A percentile compares a stretch with the other conserved stretches of the same genome.
Evolutionary conservation across 163 green algal species (phyloP).

Genomic region (Scenedesmus sp.): DNA sequence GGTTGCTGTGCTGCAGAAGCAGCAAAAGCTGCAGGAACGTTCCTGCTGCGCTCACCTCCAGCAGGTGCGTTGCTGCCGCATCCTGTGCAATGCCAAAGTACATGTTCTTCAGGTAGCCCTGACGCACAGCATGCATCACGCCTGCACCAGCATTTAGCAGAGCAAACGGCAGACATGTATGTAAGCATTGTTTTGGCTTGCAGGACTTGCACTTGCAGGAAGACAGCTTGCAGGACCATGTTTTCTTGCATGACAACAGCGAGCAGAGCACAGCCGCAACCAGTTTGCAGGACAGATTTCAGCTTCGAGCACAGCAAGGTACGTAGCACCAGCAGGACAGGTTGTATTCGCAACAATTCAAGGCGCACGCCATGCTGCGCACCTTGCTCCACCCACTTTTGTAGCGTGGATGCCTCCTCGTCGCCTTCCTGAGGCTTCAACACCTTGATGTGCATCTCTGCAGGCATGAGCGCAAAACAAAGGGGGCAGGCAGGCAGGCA

Average conservation of each 20-base stretch:
- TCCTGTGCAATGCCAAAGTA: constrained; percentile 88
- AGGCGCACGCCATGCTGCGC: neutral
- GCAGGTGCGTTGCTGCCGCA: constrained; percentile 73
- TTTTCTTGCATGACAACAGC: neutral
- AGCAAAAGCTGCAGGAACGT: neutral
- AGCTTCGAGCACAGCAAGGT: neutral
- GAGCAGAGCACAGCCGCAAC: neutral
- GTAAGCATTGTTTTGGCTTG: too few species aligned
- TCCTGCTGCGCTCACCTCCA: constrained; percentile 74
- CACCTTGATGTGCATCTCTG: constrained; percentile 89
- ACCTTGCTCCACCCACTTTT: constrained; percentile 90
- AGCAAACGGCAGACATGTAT: too few species aligned
- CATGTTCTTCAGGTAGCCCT: constrained; percentile 86
- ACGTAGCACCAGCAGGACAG: neutral
- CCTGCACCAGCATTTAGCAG: constrained; percentile 63
- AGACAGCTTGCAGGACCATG: neutral
- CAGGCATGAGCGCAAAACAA: neutral
- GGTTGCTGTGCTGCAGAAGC: neutral
- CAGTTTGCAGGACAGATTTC: neutral
- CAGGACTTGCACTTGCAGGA: neutral
- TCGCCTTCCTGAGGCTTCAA: constrained; percentile 32
- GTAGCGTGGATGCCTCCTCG: constrained; percentile 77
- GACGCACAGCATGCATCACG: constrained; percentile 84
- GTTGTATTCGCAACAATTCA: neutral
- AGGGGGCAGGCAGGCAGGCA: neutral